These are phyloP conservation scores for Pythium sukuiense DNA, from an alignment of 352 stramenopile species.

Conservation along the genomic window DNA sequence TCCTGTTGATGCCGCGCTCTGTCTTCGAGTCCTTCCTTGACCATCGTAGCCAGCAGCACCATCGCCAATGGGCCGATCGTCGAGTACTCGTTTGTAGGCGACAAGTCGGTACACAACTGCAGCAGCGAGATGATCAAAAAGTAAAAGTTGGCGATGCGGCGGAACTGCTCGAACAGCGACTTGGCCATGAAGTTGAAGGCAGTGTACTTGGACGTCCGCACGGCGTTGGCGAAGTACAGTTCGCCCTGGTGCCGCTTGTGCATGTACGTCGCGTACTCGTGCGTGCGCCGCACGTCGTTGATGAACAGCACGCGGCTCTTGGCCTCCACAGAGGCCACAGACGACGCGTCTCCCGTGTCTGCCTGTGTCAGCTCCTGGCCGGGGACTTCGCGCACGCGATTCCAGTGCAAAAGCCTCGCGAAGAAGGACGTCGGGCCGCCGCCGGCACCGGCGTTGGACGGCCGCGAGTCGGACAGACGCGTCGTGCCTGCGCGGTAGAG, in stretches of 20 bases:
- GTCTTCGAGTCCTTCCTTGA: slow-evolving; percentile 87
- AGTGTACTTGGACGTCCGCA: slow-evolving; percentile 94
- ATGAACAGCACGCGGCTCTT: slow-evolving; percentile 74
- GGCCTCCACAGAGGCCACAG: slow-evolving; percentile 10
- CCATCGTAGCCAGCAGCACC: slow-evolving; percentile 79
- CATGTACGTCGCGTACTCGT: slow-evolving; percentile 58
- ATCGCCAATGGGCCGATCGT: slow-evolving; percentile 79
- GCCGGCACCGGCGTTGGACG: neutral
- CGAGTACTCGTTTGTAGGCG: slow-evolving; percentile 87
- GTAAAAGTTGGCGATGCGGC: slow-evolving; percentile 95
- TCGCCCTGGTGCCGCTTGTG: slow-evolving; percentile 40
- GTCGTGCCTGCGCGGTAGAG: slow-evolving; percentile 19
- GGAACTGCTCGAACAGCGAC: slow-evolving; percentile 95
- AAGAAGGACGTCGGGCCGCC: neutral
- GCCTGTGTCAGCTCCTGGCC: slow-evolving; percentile 25
- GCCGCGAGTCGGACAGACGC: slow-evolving; percentile 3
- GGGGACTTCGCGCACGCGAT: slow-evolving; percentile 32
- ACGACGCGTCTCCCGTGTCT: neutral
- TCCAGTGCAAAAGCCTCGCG: slow-evolving; percentile 29
- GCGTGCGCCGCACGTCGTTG: slow-evolving; percentile 64
- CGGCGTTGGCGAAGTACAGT: slow-evolving; percentile 52
- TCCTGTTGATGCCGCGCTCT: slow-evolving; percentile 72
- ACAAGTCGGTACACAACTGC: slow-evolving; percentile 90
- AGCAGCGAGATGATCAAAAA: slow-evolving; percentile 95
- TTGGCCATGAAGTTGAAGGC: slow-evolving; percentile 94